Evolutionary conservation across 148 eudicot genomes (phyloP), one percentile per base, ranked within the genome.

Genomic region (Rhododendron ferrugineum): DNA sequence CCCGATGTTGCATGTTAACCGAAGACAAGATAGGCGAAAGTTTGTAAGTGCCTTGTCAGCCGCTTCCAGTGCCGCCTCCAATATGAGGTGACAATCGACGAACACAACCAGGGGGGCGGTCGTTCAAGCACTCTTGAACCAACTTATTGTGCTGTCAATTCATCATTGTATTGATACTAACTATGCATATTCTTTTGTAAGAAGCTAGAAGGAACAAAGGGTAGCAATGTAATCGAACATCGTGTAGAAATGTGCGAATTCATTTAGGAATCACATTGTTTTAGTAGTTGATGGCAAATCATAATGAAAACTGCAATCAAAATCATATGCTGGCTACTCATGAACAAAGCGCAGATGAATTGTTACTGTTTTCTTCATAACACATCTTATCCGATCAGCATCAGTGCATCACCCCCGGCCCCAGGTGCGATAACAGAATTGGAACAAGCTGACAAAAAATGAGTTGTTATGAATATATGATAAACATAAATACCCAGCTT

Each of bases 91-190:
- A 93, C 82, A 62, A 80, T 46, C 32, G 58, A 58, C 11, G 79
- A 72, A 37, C 26, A 18, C n/a, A 6, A 28, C n/a, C n/a, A 44
- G 36, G 14, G 40, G 3, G 28, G 22, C 26, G 37, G 68, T 47
- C 54, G 92, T 93, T 92, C 94, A 93, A 92, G 89, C 83, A 79
- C 91, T 87, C 89, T 93, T 92, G 94, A 91, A 92, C 95, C 47
- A 11, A 13, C 58, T 54, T 14, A 18, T 18, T 30, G 18, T 49
- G 6, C 50, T 47, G 20, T 5, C 56, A 44, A 18, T 78, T 22
- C 56, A 78, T 46, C 37, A 49, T 47, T 79, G 32, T 78, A 50
- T 46, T 78, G 60, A 14, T 47, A 58, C 58, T 1, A 49, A 79
- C 75, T 11, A 62, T 14, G 6, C 75, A 70, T 70, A 70, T 70